Conservation (phyloP, 2,329 filamentous ascomycete genomes). For the Talaromyces sp. region DNA sequence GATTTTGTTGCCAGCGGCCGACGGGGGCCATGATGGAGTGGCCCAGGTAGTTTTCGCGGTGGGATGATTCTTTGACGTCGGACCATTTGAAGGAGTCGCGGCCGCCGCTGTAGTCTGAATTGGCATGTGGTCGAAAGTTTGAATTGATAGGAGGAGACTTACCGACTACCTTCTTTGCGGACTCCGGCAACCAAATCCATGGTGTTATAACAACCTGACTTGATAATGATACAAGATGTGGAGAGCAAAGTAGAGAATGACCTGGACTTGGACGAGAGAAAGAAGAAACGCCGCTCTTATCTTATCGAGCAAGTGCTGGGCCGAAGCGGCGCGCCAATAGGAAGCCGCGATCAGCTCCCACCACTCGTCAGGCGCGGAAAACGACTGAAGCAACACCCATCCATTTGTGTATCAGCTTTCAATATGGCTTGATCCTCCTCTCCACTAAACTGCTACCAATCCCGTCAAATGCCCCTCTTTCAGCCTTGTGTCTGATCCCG, state of each 20-base stretch:
- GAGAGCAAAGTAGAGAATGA: background rate
- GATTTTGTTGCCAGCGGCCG: constrained; percentile 83
- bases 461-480: background rate
- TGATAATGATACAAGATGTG: background rate
- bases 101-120: constrained; percentile 61
- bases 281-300: constrained; percentile 4
- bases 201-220: constrained; percentile 16
- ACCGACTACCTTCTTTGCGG: constrained; percentile 81
- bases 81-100: constrained; percentile 93
- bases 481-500: background rate
- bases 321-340: background rate
- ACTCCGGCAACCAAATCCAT: constrained; percentile 96
- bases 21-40: constrained; percentile 90
- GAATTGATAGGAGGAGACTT: constrained; percentile 22
- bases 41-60: constrained; percentile 87
- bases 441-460: background rate
- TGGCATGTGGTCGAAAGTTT: background rate
- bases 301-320: constrained; percentile 13
- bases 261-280: background rate
- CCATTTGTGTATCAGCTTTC: background rate
- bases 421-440: background rate
- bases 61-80: constrained; percentile 78
- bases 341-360: background rate
- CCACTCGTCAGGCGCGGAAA: background rate
- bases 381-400: background rate